Percentiles rank a stretch among this genome's conserved stretches.
These are phyloP conservation scores for Myrica gale DNA, from an alignment of 306 rosid species.

Conservation along the genomic window DNA sequence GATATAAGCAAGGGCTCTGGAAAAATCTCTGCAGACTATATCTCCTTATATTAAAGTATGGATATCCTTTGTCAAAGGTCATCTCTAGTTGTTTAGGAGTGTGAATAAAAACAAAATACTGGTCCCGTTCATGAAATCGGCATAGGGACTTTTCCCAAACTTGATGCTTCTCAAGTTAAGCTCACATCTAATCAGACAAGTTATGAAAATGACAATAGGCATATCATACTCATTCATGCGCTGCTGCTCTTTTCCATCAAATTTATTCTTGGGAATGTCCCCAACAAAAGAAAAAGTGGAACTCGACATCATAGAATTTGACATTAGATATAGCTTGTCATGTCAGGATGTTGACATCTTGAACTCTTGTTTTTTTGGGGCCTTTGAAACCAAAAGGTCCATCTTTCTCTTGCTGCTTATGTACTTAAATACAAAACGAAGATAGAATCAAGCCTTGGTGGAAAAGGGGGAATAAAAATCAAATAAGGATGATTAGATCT, in stretches of 20 bases:
- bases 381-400: constrained; percentile 30
- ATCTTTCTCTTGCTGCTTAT: constrained; percentile 32
- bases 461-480: constrained; percentile 31
- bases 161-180: constrained; percentile 29
- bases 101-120: constrained; percentile 31
- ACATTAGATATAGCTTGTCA: constrained; percentile 18
- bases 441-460: constrained; percentile 33
- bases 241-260: constrained; percentile 34
- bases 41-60: constrained; percentile 18
- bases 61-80: constrained; percentile 37
- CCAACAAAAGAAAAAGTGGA: constrained; percentile 39
- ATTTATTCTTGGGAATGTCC: constrained; percentile 55
- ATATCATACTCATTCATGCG: constrained; percentile 14
- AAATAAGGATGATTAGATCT: constrained; percentile 5
- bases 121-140: constrained; percentile 41
- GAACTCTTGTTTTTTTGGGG: constrained; percentile 26
- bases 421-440: constrained; percentile 45
- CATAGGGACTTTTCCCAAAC: constrained; percentile 37
- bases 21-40: neutral
- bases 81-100: constrained; percentile 29
- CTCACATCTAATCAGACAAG: constrained; percentile 24
- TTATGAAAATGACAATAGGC: constrained; percentile 23
- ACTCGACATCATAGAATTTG: constrained; percentile 28
- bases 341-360: constrained; percentile 39
- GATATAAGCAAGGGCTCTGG: constrained; percentile 19